Base-by-base conservation (phyloP, 495 filamentous ascomycete genomes). In the Aspergillus heteromorphus region DNA sequence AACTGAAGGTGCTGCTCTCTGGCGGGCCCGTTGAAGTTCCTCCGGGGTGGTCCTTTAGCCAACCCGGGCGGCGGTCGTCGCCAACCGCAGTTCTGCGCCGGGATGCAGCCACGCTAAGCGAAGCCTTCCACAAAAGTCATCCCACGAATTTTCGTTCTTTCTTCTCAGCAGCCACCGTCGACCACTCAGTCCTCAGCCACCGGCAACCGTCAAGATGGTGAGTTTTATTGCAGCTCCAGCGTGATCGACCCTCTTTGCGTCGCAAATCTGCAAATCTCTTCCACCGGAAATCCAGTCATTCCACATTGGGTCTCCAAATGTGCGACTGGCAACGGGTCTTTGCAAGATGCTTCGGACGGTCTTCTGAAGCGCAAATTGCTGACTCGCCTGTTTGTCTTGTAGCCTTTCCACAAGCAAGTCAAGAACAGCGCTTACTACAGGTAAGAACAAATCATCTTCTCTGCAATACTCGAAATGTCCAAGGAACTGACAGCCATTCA, bases 291-390 rank as follows among this genome's bases (percentile, higher is more conserved):
- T 60, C 31, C 16, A 11, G 25, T 49, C 55, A 55, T 58, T 47
- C 53, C 48, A 48, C 56, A 48, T 48, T 31, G 21, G 58, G 54
- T 56, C 23, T 43, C 31, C 20, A 25, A 20, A 42, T 49, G 19
- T 54, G 56, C 42, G 48, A 53, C 51, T 57, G 59, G 59, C 60
- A 56, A 63, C 63, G 87, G 89, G 89, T 95, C 89, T 73, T 77
- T 83, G 91, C 91, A 96, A 93, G 87, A 89, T 90, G 89, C 90
- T 96, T 93, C 91, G 89, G 89, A 87, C 63, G 65, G 72, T 65
- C 64, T 69, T 88, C 89, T 95, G 91, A 95, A 95, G 90, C 89
- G 91, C 79, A 82, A 95, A 95, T 95, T 96, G 90, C 91, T 95
- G 91, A 96, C 88, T 95, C 88, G 83, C 74, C 68, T 68, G 70